A percentile compares a stretch with the other conserved stretches of the same genome.
phyloP scores from a whole-genome alignment of 257 asterid species.

The Phtheirospermum japonicum region DNA sequence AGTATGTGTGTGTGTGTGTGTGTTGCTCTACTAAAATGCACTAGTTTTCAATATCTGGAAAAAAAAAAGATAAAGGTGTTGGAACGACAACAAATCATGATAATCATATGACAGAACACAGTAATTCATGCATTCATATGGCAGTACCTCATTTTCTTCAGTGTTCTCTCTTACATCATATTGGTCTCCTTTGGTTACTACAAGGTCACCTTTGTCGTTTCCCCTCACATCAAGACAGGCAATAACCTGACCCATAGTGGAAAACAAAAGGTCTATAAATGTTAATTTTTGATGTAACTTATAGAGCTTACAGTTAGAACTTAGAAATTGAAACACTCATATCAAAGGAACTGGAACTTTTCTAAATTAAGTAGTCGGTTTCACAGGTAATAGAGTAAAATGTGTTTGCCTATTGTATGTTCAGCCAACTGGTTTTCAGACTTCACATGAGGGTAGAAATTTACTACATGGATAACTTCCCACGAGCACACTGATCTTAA shows the following conservation, averaged over 20 bases:
- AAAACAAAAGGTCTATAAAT: not conserved
- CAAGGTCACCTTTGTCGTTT: slow-evolving; percentile 86
- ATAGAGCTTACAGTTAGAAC: not conserved
- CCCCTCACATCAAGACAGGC: slow-evolving; percentile 99
- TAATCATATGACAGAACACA: not conserved
- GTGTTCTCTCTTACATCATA: slow-evolving; percentile 89
- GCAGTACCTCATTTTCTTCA: slow-evolving; percentile 72
- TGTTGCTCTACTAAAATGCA: too few species aligned
- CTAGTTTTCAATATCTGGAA: not conserved
- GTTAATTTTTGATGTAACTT: not conserved
- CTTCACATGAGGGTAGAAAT: not conserved
- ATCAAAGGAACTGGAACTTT: not conserved
- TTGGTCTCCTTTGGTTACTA: slow-evolving; percentile 98
- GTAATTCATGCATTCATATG: slow-evolving; percentile 3
- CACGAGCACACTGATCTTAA: not conserved
- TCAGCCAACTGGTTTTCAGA: not conserved
- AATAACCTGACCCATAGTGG: slow-evolving; percentile 66
- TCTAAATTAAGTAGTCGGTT: not conserved
- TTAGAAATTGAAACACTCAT: slow-evolving; percentile 3
- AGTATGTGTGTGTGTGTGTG: too few species aligned
- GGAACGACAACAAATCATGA: not conserved
- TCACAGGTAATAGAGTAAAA: not conserved
- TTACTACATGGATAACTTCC: too few species aligned
- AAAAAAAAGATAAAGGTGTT: not conserved
- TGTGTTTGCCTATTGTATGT: not conserved